Base-by-base conservation (phyloP, 768 basidiomycete species). In the Cystobasidium onofrii region DNA sequence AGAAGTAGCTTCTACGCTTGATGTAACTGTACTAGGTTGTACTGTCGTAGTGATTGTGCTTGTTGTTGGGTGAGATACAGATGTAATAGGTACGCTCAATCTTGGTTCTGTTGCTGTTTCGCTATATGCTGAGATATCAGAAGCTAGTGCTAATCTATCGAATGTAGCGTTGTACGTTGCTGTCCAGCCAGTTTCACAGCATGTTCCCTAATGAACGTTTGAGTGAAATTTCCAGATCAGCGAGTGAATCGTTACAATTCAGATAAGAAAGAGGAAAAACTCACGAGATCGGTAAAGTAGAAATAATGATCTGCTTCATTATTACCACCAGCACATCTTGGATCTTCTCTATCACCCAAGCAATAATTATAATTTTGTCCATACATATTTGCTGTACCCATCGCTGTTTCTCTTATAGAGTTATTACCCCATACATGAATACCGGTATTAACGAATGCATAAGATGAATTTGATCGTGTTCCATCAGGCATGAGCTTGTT, bases 381-480 rank as follows among this genome's bases (percentile, higher is more conserved):
- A 31, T 75, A 75, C 74, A 75, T 75, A 36, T 60, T 29, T 4
- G 57, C 57, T 29, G 12, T 29, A 60, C 57, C 57, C 57, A 60
- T 60, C 20, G 57, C 57, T 12, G 25, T 27, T 60, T 60, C 57
- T 34, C 27, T 4, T 27, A 34, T 60, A 2, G 57, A 15, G 3
- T 13, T 13, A 20, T 39, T 25, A 20, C 74, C 74, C 63, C 31
- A 75, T 3, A 73, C 57, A 41, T 75, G 74, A 12, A 75, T 75
- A 20, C 74, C 74, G 6, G 74, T 75, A 55, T 63, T 64, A 52
- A 75, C 74, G 43, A 71, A 66, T 23, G 72, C 63, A 39, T 73
- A 73, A 4, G 25, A 9, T 7, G 57, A 60, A 34, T 60, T 34
- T 17, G 33, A 36, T 3, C 4, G 27, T n/a, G 71, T 54, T 7